Evolutionary conservation across 2,329 filamentous ascomycete species (phyloP).

Genomic region (Aspergillus niger): DNA sequence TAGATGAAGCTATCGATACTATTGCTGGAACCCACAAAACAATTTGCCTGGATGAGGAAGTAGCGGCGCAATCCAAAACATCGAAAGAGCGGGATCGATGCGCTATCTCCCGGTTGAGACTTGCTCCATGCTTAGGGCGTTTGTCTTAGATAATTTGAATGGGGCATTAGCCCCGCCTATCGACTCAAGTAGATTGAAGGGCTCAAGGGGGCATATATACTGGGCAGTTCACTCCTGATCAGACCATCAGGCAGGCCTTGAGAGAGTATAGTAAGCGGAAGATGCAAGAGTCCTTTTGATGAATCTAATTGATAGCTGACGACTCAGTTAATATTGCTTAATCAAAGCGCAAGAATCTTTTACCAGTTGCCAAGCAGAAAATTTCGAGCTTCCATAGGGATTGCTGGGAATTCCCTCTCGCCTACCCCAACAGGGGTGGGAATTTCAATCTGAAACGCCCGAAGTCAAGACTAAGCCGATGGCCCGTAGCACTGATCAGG

Average conservation of each 20-base stretch:
- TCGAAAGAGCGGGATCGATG: constrained; percentile 1
- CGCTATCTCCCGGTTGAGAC: neutral
- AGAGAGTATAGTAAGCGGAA: neutral
- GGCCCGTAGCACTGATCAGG: constrained; percentile 2
- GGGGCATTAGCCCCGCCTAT: neutral
- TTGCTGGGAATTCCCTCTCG: neutral
- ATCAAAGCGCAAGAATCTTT: neutral
- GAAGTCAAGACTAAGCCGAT: neutral
- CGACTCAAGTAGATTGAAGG: constrained; percentile 3
- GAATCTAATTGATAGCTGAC: neutral
- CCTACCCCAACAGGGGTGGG: neutral
- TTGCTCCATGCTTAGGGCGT: neutral
- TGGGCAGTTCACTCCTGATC: neutral
- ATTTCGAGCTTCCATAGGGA: neutral
- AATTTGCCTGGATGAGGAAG: neutral
- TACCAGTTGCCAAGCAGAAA: neutral
- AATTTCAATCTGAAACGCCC: constrained; percentile 3
- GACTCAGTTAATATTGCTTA: neutral
- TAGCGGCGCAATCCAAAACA: constrained; percentile 2
- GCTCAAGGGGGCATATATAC: neutral
- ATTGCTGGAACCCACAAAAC: neutral
- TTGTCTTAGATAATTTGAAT: neutral
- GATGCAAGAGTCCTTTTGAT: neutral
- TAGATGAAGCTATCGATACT: neutral
- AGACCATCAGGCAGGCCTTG: neutral